Evolutionary conservation across 1,284 basidiomycete species (phyloP), one percentile per base, ranked within the genome.

Genomic region (Ustilago xerochloae): DNA sequence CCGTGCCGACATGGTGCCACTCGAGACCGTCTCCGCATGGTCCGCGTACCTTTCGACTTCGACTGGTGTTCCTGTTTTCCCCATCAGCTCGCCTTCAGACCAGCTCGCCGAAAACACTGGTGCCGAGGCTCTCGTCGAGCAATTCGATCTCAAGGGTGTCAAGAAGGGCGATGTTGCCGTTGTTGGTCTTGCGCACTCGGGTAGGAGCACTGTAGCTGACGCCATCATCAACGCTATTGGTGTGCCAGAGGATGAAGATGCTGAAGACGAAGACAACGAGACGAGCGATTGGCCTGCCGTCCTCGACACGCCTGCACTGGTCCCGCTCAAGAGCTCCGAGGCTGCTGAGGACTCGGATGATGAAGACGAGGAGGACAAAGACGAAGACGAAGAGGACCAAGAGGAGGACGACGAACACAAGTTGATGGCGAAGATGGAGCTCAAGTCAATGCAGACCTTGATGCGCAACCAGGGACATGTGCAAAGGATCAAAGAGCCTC

Each of bases 381-480:
- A 64, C 4, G 63, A 59, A 29, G 60, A 70, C 13, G 59, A 66
- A 4, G 57, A 67, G 10, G 64, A 65, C 1, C n/a, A n/a, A 6
- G 41, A 41, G 38, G 68, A 73, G 18, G 71, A 79, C 26, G 69
- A 76, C 33, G 63, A 70, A 22, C 64, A 61, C 48, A 63, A 60
- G 33, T 56, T 62, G 32, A 64, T 62, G 60, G 58, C 59, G 22
- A 60, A 65, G 12, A 60, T 63, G 56, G 75, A 77, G 50, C 66
- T 73, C 57, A 71, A 70, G 29, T 64, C 72, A 51, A 72, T 66
- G 77, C 65, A 76, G 58, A 75, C 73, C 5, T 68, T 83, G 35
- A 72, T 80, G 69, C 75, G 81, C 26, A 83, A 83, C 57, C 68
- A 78, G 43, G 81, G 81, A 22, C 60, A 77, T 32, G 70, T 83